A percentile compares a stretch with the other conserved stretches of the same genome.
Evolutionary conservation across 495 filamentous ascomycete species (phyloP).

Genomic region (Sabuloglossum arenarium): DNA sequence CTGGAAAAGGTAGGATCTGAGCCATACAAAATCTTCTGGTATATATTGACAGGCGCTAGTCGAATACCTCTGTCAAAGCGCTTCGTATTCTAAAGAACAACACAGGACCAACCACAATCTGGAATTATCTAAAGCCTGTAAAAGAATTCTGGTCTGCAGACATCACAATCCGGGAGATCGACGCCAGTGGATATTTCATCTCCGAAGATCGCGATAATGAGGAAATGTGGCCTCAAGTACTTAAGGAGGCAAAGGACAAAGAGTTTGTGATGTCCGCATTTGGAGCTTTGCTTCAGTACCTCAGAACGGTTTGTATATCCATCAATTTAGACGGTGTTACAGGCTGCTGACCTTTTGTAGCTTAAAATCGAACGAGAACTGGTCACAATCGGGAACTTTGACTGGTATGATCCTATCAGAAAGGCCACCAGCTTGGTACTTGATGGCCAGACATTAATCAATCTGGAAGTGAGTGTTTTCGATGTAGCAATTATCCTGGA

Average conservation of each 20-base stretch:
- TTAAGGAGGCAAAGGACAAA: slow-evolving; percentile 53
- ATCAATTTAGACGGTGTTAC: neutral
- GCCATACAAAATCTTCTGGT: neutral
- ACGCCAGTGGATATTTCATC: slow-evolving; percentile 62
- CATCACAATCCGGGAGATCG: slow-evolving; percentile 59
- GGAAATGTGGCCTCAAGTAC: slow-evolving; percentile 59
- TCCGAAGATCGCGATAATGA: slow-evolving; percentile 35
- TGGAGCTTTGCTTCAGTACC: slow-evolving; percentile 73
- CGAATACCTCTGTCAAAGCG: slow-evolving; percentile 58
- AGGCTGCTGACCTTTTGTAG: slow-evolving; percentile 6
- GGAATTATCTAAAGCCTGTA: slow-evolving; percentile 75
- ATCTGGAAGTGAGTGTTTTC: slow-evolving; percentile 44
- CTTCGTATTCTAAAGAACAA: slow-evolving; percentile 94
- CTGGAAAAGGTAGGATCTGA: slow-evolving; percentile 42
- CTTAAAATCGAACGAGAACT: slow-evolving; percentile 80
- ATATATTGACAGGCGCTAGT: slow-evolving; percentile 11
- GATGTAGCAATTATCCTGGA: neutral
- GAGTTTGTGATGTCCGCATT: slow-evolving; percentile 83
- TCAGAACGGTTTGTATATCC: slow-evolving; percentile 28
- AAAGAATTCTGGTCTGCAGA: slow-evolving; percentile 90
- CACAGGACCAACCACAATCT: slow-evolving; percentile 77
- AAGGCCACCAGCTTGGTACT: slow-evolving; percentile 84
- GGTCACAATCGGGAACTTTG: slow-evolving; percentile 78
- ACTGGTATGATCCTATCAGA: slow-evolving; percentile 81
- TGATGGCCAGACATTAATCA: slow-evolving; percentile 92